Evolutionary conservation across 352 stramenopile genomes (phyloP).

Genomic region (Phytophthora syringae): DNA sequence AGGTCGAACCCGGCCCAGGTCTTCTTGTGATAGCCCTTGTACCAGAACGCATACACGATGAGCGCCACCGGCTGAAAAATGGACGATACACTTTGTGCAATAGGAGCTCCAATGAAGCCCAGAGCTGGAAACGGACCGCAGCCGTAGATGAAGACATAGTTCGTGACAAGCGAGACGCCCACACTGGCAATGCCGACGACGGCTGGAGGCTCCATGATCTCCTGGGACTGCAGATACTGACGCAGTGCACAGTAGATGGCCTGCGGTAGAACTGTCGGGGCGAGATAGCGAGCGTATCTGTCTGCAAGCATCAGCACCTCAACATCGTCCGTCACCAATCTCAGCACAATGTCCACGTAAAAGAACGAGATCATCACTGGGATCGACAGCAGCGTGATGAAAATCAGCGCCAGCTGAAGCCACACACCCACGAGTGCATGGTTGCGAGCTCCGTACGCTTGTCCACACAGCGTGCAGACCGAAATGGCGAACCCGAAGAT

Average conservation of each 20-base stretch:
- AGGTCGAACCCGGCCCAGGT: conserved; percentile 74
- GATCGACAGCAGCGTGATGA: conserved; percentile 76
- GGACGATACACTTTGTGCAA: conserved; percentile 77
- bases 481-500: conserved; percentile 84
- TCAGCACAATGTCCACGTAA: conserved; percentile 79
- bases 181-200: conserved; percentile 77
- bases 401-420: conserved; percentile 81
- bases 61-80: conserved; percentile 81
- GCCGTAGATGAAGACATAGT: conserved; percentile 86
- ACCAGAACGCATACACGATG: conserved; percentile 74
- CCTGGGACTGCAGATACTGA: conserved; percentile 82
- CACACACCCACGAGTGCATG: conserved; percentile 79
- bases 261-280: conserved; percentile 71
- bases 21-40: conserved; percentile 82
- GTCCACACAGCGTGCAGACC: conserved; percentile 79
- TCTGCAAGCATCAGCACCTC: conserved; percentile 66
- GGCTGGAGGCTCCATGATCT: conserved; percentile 81
- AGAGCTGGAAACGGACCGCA: conserved; percentile 59
- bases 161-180: conserved; percentile 68
- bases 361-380: conserved; percentile 87
- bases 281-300: conserved; percentile 69
- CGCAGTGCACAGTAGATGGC: conserved; percentile 77
- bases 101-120: conserved; percentile 77
- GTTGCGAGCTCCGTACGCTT: conserved; percentile 84
- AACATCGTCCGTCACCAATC: conserved; percentile 69